Evolutionary conservation across 305 asterid species (phyloP).

Genomic region (Ilex paraguariensis): DNA sequence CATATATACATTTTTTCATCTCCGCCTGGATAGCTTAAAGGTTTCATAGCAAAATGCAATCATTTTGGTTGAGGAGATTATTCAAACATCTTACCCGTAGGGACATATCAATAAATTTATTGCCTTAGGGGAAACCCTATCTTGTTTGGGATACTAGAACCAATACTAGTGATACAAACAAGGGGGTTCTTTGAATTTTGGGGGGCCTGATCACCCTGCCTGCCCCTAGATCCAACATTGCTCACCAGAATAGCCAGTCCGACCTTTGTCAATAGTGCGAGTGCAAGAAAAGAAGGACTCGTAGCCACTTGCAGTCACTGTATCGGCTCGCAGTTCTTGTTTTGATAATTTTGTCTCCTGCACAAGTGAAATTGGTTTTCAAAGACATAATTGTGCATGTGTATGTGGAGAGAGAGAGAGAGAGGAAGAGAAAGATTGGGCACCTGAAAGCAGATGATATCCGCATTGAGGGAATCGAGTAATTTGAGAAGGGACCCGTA

Average conservation of each 20-base stretch:
- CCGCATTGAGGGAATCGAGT: slow-evolving; percentile 81
- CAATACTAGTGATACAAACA: too few relatives aligned
- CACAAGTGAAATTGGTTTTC: slow-evolving; percentile 3
- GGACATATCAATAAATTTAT: too few relatives aligned
- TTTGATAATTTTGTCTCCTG: slow-evolving; percentile 86
- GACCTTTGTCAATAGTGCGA: slow-evolving; percentile 71
- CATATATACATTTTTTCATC: not conserved
- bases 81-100: not conserved
- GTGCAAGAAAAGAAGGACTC: slow-evolving; percentile 95
- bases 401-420: not conserved
- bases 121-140: too few relatives aligned
- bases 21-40: not conserved
- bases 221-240: too few relatives aligned
- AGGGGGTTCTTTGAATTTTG: too few relatives aligned
- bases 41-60: not conserved
- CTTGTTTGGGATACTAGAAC: too few relatives aligned
- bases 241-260: slow-evolving; percentile 84
- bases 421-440: not conserved
- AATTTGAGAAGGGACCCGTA: slow-evolving; percentile 70
- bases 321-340: slow-evolving; percentile 65
- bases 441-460: slow-evolving; percentile 85
- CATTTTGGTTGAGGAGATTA: not conserved
- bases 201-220: too few relatives aligned
- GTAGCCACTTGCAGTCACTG: slow-evolving; percentile 88
- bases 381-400: not conserved